Evolutionary conservation across 176 grass and related monocot species (phyloP).

Genomic region (Phoenix dactylifera): DNA sequence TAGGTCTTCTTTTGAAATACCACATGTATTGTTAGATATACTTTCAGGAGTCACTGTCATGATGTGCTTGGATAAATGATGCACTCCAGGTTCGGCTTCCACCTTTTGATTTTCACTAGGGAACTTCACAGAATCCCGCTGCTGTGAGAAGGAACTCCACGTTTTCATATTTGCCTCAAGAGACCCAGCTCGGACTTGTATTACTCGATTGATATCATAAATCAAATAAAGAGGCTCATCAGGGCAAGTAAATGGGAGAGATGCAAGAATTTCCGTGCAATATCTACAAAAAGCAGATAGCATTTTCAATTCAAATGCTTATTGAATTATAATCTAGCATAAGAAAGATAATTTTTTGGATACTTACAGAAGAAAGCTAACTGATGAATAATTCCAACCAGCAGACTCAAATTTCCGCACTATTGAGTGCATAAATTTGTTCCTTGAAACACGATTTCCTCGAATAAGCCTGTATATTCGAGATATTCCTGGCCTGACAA

Average conservation of each 20-base stretch:
- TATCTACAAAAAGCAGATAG: constrained; percentile 55
- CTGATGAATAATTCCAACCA: constrained; percentile 41
- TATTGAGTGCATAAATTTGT: constrained; percentile 98
- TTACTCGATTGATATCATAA: constrained; percentile 95
- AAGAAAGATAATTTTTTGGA: not conserved
- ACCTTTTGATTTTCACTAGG: constrained; percentile 20
- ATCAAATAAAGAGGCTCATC: constrained; percentile 98
- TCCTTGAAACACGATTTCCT: constrained; percentile 87
- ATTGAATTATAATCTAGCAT: too few species aligned
- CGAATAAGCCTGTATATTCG: constrained; percentile 95
- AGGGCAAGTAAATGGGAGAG: constrained; percentile 74
- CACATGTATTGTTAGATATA: too few species aligned
- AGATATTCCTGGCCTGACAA: constrained; percentile 92
- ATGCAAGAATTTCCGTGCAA: constrained; percentile 87
- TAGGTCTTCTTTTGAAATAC: constrained; percentile 16
- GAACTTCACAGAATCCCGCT: constrained; percentile 11
- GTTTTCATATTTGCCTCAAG: constrained; percentile 86
- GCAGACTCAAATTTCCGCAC: constrained; percentile 79
- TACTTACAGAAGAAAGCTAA: constrained; percentile 92
- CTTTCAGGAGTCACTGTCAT: too few species aligned
- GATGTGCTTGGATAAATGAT: constrained; percentile 8
- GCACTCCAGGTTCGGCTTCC: constrained; percentile 39
- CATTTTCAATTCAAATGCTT: not conserved
- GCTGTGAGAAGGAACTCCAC: constrained; percentile 70
- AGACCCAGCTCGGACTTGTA: constrained; percentile 82